Evolutionary conservation across 2,329 filamentous ascomycete genomes (phyloP), one percentile per base, ranked within the genome.

Genomic region (Epichloe amarillans): DNA sequence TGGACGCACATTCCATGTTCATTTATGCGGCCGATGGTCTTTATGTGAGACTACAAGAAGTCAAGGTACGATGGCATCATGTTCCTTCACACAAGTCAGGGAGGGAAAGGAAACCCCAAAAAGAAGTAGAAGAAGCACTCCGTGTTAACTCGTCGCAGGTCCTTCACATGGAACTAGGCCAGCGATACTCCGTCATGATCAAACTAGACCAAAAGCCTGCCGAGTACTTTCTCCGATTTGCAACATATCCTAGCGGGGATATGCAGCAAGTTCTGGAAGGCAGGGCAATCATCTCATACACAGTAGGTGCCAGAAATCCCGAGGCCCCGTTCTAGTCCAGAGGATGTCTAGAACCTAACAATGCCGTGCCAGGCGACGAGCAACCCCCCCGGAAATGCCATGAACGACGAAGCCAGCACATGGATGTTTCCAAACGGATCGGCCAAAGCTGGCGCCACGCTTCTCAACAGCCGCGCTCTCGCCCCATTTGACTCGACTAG

Each of bases 131-230:
- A 30, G 26, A 30, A 10, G 8, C 26, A 30, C 26, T 30, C 26
- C 26, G 26, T 11, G 26, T 30, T 30, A 30, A 30, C 26, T 11
- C 26, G 8, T 30, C 26, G 26, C 26, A 30, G 49, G 49, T 51
- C 4, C 43, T 51, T 7, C 49, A 46, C 30, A 47, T 51, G 43
- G 41, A 51, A 33, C n/a, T 51, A 17, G 45, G 45, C 35, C 36
- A 45, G 46, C n/a, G 45, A 26, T 51, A 51, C 23, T 51, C 50
- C 14, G 50, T 48, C 33, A 51, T 51, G 50, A 7, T 51, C 44
- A 48, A 44, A 30, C 39, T 51, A n/a, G 50, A 51, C 21, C 50
- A 51, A 26, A 19, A 44, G n/a, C 45, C 50, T 7, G 50, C 14
- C 23, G 26, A 47, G 14, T 51, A 51, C 38, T 42, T 14, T 38